Percentiles rank a stretch among this genome's conserved stretches.
phyloP scores from a whole-genome alignment of 495 filamentous ascomycete genomes.

The Elaphomyces granulatus region DNA sequence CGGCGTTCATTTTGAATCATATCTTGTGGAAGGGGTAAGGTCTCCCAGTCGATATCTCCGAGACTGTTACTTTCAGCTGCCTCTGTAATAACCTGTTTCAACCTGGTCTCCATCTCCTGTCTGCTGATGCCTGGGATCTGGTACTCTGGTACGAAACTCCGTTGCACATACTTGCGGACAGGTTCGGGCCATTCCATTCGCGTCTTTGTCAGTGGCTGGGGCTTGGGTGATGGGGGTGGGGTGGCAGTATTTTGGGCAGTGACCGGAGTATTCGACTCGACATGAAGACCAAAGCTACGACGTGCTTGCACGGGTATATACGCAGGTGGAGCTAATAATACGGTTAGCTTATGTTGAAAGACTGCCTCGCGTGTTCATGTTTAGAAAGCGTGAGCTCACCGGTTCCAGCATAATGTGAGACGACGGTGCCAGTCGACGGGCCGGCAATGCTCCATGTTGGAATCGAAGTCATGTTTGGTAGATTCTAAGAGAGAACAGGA shows the following conservation, averaged over 20 bases:
- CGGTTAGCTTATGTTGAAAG: constrained; percentile 6
- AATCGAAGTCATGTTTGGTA: constrained; percentile 24
- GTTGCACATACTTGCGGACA: constrained; percentile 70
- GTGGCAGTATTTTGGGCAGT: constrained; percentile 10
- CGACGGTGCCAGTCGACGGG: constrained; percentile 18
- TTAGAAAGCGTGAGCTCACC: too few relatives aligned
- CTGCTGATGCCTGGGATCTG: constrained; percentile 46
- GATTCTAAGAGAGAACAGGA: constrained; percentile 4
- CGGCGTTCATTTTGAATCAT: constrained; percentile 62
- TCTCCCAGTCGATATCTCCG: constrained; percentile 64
- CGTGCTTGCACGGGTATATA: constrained; percentile 39
- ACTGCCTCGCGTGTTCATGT: too few relatives aligned
- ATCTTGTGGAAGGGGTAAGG: constrained; percentile 71
- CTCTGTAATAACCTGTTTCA: constrained; percentile 71
- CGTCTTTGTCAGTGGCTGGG: constrained; percentile 19
- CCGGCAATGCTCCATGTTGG: constrained; percentile 31
- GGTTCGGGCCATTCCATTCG: constrained; percentile 55
- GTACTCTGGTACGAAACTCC: constrained; percentile 63
- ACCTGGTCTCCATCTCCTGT: constrained; percentile 63
- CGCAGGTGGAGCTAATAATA: constrained; percentile 25
- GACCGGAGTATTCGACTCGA: constrained; percentile 10
- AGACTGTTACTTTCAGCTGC: constrained; percentile 58
- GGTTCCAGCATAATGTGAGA: constrained; percentile 15
- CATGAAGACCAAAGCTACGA: constrained; percentile 27
- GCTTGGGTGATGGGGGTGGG: constrained; percentile 9